Conservation (phyloP, 1,139 yeast genomes). For the Blastobotrys illinoisensis region DNA sequence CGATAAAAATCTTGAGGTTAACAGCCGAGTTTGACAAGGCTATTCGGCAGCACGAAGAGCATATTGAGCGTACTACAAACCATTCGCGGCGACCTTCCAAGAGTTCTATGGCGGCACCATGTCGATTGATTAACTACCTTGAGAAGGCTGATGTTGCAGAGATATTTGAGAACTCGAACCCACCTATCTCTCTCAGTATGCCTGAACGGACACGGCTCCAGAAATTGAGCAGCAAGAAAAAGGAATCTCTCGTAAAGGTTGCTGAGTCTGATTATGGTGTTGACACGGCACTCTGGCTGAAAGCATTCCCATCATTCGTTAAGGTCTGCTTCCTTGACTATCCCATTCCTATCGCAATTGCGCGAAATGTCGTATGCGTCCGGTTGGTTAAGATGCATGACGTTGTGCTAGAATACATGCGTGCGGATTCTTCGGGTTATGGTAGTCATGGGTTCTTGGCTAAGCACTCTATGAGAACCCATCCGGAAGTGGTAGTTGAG, state of each 20-base stretch:
- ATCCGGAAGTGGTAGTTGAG: slow-evolving; percentile 71
- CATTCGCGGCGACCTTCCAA: slow-evolving; percentile 21
- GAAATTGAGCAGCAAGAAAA: slow-evolving; percentile 52
- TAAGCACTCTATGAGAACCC: slow-evolving; percentile 36
- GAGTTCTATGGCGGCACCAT: slow-evolving; percentile 51
- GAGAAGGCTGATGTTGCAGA: slow-evolving; percentile 65
- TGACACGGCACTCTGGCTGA: slow-evolving; percentile 92
- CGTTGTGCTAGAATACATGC: slow-evolving; percentile 59
- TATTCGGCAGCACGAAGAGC: slow-evolving; percentile 48
- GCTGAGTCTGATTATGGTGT: slow-evolving; percentile 94
- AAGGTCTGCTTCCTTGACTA: slow-evolving; percentile 71
- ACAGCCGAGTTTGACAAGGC: slow-evolving; percentile 84
- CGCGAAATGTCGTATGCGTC: slow-evolving; percentile 88
- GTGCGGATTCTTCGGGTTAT: slow-evolving; percentile 29
- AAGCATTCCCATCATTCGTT: slow-evolving; percentile 73
- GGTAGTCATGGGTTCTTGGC: slow-evolving; percentile 8
- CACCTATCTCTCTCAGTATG: slow-evolving; percentile 59
- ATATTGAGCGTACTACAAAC: slow-evolving; percentile 14
- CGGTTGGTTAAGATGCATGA: slow-evolving; percentile 88
- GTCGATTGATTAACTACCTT: slow-evolving; percentile 71
- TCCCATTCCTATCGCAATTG: slow-evolving; percentile 90
- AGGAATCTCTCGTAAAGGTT: slow-evolving; percentile 57
- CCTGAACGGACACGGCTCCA: slow-evolving; percentile 75
- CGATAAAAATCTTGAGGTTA: slow-evolving; percentile 64
- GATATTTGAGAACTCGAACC: slow-evolving; percentile 45